Percentiles rank a stretch among this genome's conserved stretches.
These are phyloP conservation scores for Phytophthora pini DNA, from an alignment of 352 stramenopile genomes.

Conservation along the genomic window DNA sequence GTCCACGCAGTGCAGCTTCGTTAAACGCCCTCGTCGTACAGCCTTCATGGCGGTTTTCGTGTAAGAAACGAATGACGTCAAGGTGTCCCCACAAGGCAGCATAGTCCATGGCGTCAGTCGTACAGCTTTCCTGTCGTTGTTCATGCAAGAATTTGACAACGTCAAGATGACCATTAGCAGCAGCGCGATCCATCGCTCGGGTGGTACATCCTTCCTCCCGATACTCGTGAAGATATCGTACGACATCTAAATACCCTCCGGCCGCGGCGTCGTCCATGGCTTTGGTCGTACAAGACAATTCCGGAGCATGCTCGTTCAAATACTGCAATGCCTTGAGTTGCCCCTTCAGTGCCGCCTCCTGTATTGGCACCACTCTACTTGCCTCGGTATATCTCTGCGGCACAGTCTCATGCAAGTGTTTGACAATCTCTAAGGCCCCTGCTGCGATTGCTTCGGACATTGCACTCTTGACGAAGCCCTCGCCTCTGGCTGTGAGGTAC, in stretches of 20 bases:
- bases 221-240: slow-evolving; percentile 38
- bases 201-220: slow-evolving; percentile 39
- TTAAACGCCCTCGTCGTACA: slow-evolving; percentile 59
- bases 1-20: slow-evolving; percentile 49
- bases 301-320: slow-evolving; percentile 33
- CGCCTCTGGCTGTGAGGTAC: slow-evolving; percentile 46
- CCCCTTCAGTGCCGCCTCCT: slow-evolving; percentile 40
- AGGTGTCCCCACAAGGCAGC: slow-evolving; percentile 50
- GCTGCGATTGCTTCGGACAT: slow-evolving; percentile 55
- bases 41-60: slow-evolving; percentile 58
- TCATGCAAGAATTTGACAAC: slow-evolving; percentile 41
- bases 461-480: slow-evolving; percentile 64
- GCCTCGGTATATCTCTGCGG: slow-evolving; percentile 48
- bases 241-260: slow-evolving; percentile 31
- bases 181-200: slow-evolving; percentile 36
- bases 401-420: slow-evolving; percentile 52
- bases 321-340: slow-evolving; percentile 44
- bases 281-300: slow-evolving; percentile 32
- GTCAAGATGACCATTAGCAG: slow-evolving; percentile 35
- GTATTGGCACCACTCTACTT: slow-evolving; percentile 53
- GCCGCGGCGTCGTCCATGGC: slow-evolving; percentile 42
- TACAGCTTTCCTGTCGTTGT: slow-evolving; percentile 46
- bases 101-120: slow-evolving; percentile 65
- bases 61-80: slow-evolving; percentile 55
- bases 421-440: slow-evolving; percentile 56